A percentile compares a stretch with the other conserved stretches of the same genome.
Evolutionary conservation across 768 basidiomycete genomes (phyloP).

Genomic region (Strobilomyces confusus): DNA sequence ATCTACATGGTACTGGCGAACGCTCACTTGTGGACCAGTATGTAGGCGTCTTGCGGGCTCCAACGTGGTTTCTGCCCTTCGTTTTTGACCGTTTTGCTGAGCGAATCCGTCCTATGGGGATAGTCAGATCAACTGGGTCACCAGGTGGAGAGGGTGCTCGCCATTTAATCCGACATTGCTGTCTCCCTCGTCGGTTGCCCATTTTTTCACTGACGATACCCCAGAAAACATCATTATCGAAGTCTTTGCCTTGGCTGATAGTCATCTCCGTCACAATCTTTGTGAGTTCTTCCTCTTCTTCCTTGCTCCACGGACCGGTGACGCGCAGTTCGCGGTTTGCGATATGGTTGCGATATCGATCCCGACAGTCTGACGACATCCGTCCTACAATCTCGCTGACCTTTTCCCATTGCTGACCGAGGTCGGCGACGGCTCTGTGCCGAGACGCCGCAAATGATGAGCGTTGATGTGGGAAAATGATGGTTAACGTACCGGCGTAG

Average conservation of each 20-base stretch:
- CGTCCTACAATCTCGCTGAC: conserved; percentile 67
- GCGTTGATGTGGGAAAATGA: neutral
- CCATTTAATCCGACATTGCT: conserved; percentile 90
- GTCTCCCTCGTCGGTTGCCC: conserved; percentile 70
- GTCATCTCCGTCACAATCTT: conserved; percentile 75
- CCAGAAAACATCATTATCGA: conserved; percentile 84
- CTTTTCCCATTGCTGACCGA: conserved; percentile 81
- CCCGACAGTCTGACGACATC: conserved; percentile 77
- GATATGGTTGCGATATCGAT: conserved; percentile 83
- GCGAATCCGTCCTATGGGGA: conserved; percentile 62
- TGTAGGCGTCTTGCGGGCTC: conserved; percentile 72
- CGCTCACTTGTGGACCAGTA: conserved; percentile 73
- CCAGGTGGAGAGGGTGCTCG: conserved; percentile 27
- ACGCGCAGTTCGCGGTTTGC: conserved; percentile 60
- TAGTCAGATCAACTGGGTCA: neutral
- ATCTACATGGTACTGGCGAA: neutral
- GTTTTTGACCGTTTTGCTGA: conserved; percentile 70
- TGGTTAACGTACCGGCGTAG: conserved; percentile 51
- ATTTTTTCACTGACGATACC: conserved; percentile 70
- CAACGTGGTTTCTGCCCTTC: conserved; percentile 69
- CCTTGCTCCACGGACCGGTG: conserved; percentile 70
- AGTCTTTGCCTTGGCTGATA: conserved; percentile 62
- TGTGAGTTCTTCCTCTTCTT: conserved; percentile 73
- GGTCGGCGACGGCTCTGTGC: conserved; percentile 58
- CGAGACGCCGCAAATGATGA: conserved; percentile 4